These are phyloP conservation scores for Ziziphus jujuba DNA, from an alignment of 306 rosid genomes.

Conservation along the genomic window DNA sequence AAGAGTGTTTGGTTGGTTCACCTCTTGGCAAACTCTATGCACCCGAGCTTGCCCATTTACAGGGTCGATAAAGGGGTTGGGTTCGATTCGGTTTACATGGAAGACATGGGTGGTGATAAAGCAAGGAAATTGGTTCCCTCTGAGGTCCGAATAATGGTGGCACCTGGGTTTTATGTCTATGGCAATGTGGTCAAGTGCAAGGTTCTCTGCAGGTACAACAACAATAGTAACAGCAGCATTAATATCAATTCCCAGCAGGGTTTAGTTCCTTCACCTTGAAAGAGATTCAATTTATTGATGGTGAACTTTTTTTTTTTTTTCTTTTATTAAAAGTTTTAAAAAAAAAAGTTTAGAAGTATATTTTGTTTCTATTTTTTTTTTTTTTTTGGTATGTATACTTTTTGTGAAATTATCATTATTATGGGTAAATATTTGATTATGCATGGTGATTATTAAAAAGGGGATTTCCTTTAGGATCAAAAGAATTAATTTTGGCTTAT, in stretches of 20 bases:
- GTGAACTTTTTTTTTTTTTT: background rate
- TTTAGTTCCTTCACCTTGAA: constrained; percentile 32
- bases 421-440: background rate
- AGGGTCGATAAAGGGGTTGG: constrained; percentile 61
- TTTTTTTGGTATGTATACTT: background rate
- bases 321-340: background rate
- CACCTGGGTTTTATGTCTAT: constrained; percentile 88
- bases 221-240: constrained; percentile 2
- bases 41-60: constrained; percentile 66
- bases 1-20: constrained; percentile 90
- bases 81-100: constrained; percentile 86
- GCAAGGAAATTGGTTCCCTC: constrained; percentile 52
- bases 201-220: constrained; percentile 72
- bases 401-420: background rate
- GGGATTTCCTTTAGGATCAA: constrained; percentile 43
- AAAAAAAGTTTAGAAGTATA: background rate
- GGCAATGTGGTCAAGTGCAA: constrained; percentile 84
- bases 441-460: background rate
- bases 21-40: constrained; percentile 74
- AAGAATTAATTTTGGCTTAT: constrained; percentile 29
- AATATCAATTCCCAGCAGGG: constrained; percentile 25
- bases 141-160: constrained; percentile 72
- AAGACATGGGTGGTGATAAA: constrained; percentile 76
- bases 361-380: background rate
- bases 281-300: no score